Evolutionary conservation across 805 yeast genomes (phyloP).

Genomic region (Saturnispora gosingensis): DNA sequence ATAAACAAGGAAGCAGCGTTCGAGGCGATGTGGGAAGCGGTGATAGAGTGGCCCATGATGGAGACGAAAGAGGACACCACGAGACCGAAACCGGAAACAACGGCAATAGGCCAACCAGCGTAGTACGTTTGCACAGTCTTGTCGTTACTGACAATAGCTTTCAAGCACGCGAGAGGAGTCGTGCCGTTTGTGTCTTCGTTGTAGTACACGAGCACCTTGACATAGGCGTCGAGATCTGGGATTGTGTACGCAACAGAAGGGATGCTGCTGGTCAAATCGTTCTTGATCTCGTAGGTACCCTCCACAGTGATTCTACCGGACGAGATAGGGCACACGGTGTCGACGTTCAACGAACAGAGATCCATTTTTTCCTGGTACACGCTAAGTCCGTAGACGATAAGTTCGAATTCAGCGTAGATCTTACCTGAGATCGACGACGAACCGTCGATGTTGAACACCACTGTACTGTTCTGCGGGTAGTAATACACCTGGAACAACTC

Average conservation of each 20-base stretch:
- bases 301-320: constrained; percentile 77
- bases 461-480: constrained; percentile 56
- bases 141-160: constrained; percentile 77
- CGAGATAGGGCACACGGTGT: constrained; percentile 70
- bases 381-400: constrained; percentile 76
- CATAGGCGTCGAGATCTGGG: constrained; percentile 93
- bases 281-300: constrained; percentile 33
- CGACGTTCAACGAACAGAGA: constrained; percentile 50
- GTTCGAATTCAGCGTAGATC: constrained; percentile 52
- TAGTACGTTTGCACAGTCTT: constrained; percentile 89
- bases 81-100: constrained; percentile 79
- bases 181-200: constrained; percentile 33
- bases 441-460: constrained; percentile 63
- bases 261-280: constrained; percentile 35
- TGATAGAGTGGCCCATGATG: constrained; percentile 77
- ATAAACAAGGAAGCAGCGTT: constrained; percentile 87
- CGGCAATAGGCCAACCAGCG: constrained; percentile 95
- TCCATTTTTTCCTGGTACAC: constrained; percentile 45
- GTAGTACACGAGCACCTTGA: constrained; percentile 58
- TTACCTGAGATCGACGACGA: constrained; percentile 68
- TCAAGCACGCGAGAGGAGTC: constrained; percentile 78
- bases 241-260: constrained; percentile 83
- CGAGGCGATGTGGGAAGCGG: constrained; percentile 97
- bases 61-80: constrained; percentile 82
- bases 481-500: constrained; percentile 68